Percentiles rank a stretch among this genome's conserved stretches.
Evolutionary conservation across 345 rosid species (phyloP).

Genomic region (Crucihimalaya himalaica): DNA sequence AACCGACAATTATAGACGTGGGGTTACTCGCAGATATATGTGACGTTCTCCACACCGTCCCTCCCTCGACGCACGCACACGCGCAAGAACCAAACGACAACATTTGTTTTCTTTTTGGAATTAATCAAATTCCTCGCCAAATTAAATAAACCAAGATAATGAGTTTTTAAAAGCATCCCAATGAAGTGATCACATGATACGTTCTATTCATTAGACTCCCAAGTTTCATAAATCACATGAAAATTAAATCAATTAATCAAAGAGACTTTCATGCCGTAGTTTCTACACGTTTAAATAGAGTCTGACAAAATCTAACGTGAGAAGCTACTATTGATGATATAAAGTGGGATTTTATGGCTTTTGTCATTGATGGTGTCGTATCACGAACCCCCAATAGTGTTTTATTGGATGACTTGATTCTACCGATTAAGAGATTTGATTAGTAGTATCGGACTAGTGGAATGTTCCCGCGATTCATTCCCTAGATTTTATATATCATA

Average conservation of each 20-base stretch:
- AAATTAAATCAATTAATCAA: slow-evolving; percentile 1
- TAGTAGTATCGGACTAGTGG: not conserved
- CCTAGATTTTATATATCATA: not conserved
- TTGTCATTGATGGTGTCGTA: slow-evolving; percentile 23
- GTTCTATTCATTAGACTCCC: slow-evolving; percentile 19
- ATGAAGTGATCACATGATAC: slow-evolving; percentile 22
- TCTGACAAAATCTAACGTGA: slow-evolving; percentile 15
- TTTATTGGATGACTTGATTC: slow-evolving; percentile 22
- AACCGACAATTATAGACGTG: slow-evolving; percentile 46
- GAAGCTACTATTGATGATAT: not conserved
- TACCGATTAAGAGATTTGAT: not conserved
- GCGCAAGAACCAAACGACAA: slow-evolving; percentile 31
- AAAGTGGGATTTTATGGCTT: slow-evolving; percentile 1
- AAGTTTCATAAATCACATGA: not conserved
- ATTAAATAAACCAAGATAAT: not conserved
- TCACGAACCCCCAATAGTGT: slow-evolving; percentile 21
- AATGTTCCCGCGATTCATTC: not conserved
- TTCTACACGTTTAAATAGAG: slow-evolving; percentile 10
- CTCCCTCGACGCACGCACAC: slow-evolving; percentile 33
- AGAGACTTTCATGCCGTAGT: not conserved
- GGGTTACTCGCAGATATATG: slow-evolving; percentile 30
- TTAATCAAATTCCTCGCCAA: slow-evolving; percentile 16
- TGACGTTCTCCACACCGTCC: slow-evolving; percentile 39
- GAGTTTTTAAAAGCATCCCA: not conserved
- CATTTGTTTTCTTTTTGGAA: slow-evolving; percentile 36